Evolutionary conservation across 805 yeast genomes (phyloP).

Genomic region (Monosporozyma servazzii): DNA sequence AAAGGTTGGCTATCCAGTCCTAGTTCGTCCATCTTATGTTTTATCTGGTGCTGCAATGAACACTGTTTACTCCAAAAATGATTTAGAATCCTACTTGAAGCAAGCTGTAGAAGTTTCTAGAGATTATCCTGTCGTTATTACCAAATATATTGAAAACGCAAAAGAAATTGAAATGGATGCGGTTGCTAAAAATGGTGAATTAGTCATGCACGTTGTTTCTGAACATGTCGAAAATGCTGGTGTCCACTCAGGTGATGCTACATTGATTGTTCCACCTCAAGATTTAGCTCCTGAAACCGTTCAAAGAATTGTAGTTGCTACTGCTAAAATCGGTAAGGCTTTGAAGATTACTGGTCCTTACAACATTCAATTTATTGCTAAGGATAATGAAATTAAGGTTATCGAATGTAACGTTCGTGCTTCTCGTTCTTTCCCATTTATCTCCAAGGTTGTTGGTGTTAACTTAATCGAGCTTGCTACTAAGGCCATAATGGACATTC

Average conservation of each 20-base stretch:
- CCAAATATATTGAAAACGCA: constrained; percentile 93
- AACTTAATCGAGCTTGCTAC: constrained; percentile 97
- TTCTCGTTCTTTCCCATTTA: constrained; percentile 98
- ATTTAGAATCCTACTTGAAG: constrained; percentile 73
- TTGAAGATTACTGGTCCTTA: constrained; percentile 95
- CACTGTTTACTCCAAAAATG: constrained; percentile 84
- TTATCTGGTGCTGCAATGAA: constrained; percentile 99
- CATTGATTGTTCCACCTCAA: constrained; percentile 93
- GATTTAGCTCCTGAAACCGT: constrained; percentile 89
- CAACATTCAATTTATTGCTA: constrained; percentile 93
- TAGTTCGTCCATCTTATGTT: constrained; percentile 96
- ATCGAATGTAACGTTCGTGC: constrained; percentile 98
- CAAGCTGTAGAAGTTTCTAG: constrained; percentile 98
- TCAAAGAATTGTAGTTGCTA: constrained; percentile 81
- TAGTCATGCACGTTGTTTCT: constrained; percentile 94
- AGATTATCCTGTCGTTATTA: constrained; percentile 94
- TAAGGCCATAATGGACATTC: constrained; percentile 83
- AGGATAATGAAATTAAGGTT: constrained; percentile 91
- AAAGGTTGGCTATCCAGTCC: constrained; percentile 84
- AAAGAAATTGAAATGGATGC: constrained; percentile 99
- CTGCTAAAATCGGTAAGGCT: constrained; percentile 93
- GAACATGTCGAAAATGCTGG: constrained; percentile 99
- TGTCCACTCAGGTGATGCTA: constrained; percentile 99
- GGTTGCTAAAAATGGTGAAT: constrained; percentile 88
- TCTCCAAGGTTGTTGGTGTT: constrained; percentile 93